These are phyloP conservation scores for Dactylorhiza incarnata DNA, from an alignment of 106 monocot species.

Conservation along the genomic window DNA sequence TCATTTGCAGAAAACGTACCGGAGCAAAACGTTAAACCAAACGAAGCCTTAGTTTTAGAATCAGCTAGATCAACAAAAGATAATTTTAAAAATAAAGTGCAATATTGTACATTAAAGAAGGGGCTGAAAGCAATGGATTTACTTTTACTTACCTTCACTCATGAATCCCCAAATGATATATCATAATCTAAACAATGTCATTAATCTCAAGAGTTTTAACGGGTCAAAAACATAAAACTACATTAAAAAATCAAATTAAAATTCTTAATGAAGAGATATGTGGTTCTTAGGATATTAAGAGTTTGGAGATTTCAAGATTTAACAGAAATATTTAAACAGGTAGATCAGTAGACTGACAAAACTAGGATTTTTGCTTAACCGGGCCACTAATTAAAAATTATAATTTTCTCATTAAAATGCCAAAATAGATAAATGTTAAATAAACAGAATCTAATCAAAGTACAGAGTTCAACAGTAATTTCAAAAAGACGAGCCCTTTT, in stretches of 20 bases:
- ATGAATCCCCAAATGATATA: neutral
- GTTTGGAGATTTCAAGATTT: neutral
- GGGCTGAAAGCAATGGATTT: neutral
- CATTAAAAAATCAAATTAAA: neutral
- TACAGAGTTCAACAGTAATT: no score
- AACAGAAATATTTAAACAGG: neutral
- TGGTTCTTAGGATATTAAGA: neutral
- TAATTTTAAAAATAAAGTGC: neutral
- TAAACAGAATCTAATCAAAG: no score
- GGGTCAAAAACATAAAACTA: neutral
- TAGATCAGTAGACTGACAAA: neutral
- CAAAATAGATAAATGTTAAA: no score
- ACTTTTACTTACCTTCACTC: neutral
- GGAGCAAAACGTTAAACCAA: no score
- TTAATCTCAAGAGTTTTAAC: neutral
- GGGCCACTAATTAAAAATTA: no score
- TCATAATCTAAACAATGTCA: neutral
- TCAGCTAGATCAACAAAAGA: neutral
- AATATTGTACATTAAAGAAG: neutral
- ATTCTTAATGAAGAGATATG: neutral
- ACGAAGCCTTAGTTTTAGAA: no score
- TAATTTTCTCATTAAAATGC: no score
- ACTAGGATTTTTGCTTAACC: no score
- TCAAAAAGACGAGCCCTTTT: no score
- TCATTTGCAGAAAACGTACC: no score